Conservation (phyloP, 257 asterid genomes). For the Ballota nigra region DNA sequence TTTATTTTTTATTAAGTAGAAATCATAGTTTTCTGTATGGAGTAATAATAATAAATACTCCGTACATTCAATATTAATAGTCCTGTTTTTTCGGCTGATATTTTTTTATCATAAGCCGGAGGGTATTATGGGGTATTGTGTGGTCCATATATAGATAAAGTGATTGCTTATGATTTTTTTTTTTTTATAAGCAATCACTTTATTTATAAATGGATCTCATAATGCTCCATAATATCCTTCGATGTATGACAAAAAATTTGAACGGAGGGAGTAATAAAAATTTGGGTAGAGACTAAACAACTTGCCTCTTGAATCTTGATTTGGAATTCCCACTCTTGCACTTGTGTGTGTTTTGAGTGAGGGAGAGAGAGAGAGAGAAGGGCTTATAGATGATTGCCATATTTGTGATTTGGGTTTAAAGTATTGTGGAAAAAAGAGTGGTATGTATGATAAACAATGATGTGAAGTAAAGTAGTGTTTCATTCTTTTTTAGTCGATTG, state of each 20-base stretch:
- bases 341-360: neutral
- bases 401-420: constrained; percentile 5
- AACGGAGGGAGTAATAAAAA: too few relatives aligned
- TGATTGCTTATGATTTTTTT: too few relatives aligned
- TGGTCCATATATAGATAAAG: too few relatives aligned
- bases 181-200: too few relatives aligned
- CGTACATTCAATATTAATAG: too few relatives aligned
- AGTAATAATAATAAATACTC: neutral
- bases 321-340: neutral
- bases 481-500: constrained; percentile 20
- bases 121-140: too few relatives aligned
- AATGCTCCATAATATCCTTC: too few relatives aligned
- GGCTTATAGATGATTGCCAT: neutral
- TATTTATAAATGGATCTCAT: too few relatives aligned
- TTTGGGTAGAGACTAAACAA: neutral
- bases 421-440: constrained; percentile 6
- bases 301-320: neutral
- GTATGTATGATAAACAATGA: neutral
- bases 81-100: too few relatives aligned
- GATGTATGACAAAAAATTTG: too few relatives aligned
- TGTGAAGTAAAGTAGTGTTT: constrained; percentile 18
- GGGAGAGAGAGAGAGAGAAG: neutral
- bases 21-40: neutral
- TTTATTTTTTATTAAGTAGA: neutral
- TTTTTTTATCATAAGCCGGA: too few relatives aligned